Evolutionary conservation across 1,139 yeast species (phyloP), one percentile per base, ranked within the genome.

Genomic region (Hyphopichia buzzinii): DNA sequence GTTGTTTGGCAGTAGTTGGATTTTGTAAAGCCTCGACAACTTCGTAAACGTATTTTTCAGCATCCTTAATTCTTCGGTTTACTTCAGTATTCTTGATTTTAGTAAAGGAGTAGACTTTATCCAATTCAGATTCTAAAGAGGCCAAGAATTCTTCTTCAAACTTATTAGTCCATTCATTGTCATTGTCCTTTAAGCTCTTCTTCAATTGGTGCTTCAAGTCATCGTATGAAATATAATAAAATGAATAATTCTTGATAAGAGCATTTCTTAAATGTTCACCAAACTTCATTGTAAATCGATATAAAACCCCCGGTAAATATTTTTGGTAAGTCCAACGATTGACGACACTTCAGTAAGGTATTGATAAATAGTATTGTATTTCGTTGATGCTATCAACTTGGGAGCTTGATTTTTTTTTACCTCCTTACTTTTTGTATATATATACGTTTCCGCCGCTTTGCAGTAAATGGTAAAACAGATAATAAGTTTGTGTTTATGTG

Each of bases 21-120:
- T 50, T 56, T 34, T 54, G 53, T 24, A 41, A 49, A 37, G 50
- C 72, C 50, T 72, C 69, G n/a, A 84, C 82, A 4, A 84, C 84
- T 36, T 72, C 77, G 42, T 73, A 67, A 22, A 86, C 92, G 41
- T 74, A 76, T 34, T 68, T 72, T 53, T 88, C 95, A 39, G 85
- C 79, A 43, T 86, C 92, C 53, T 84, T 84, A 50, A 90, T 83
- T 43, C 97, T 73, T 47, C 96, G 77, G 40, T 77, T 67, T 37
- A 90, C 84, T 58, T 89, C 97, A 29, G 87, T 81, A 48, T 82
- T 81, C 63, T 89, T 90, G 39, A 90, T 88, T 55, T 80, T 84
- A 50, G 94, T 90, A 66, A 90, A 90, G 23, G 87, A 83, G 65
- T 81, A 90, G 16, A 90, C 95, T 65, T 90, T 90, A 59, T 88